These are phyloP conservation scores for Debaryomyces singareniensis DNA, from an alignment of 1,139 yeast genomes.

Conservation along the genomic window DNA sequence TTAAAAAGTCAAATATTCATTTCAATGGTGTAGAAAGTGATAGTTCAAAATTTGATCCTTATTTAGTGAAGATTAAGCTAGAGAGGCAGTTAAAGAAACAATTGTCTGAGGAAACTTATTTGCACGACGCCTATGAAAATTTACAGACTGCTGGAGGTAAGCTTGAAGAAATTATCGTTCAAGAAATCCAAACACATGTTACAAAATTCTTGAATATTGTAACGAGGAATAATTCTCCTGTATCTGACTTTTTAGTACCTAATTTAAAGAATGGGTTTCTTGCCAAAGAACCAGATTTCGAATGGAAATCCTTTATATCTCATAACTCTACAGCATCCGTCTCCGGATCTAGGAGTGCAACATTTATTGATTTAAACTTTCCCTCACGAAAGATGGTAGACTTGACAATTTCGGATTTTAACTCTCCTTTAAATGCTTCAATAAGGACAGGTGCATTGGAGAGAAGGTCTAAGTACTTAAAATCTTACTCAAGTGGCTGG, in stretches of 20 bases:
- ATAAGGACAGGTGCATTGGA: conserved; percentile 80
- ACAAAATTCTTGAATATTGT: conserved; percentile 63
- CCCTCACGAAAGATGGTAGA: conserved; percentile 65
- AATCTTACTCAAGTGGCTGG: conserved; percentile 85
- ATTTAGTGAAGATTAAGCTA: conserved; percentile 59
- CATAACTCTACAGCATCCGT: conserved; percentile 48
- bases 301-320: conserved; percentile 82
- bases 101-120: conserved; percentile 74
- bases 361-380: conserved; percentile 69
- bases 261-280: conserved; percentile 69
- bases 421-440: conserved; percentile 64
- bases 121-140: conserved; percentile 83
- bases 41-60: conserved; percentile 68
- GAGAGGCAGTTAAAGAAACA: conserved; percentile 77
- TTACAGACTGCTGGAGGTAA: conserved; percentile 85
- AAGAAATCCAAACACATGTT: conserved; percentile 79
- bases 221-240: conserved; percentile 63
- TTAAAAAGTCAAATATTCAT: conserved; percentile 25
- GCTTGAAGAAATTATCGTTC: conserved; percentile 79
- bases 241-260: conserved; percentile 59
- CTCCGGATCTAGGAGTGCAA: conserved; percentile 23
- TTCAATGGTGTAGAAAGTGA: conserved; percentile 17
- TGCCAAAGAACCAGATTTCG: conserved; percentile 70
- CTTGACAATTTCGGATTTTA: conserved; percentile 59
- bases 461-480: conserved; percentile 83